Base-by-base conservation (phyloP, 2,329 filamentous ascomycete species). In the Sarocladium oryzae region DNA sequence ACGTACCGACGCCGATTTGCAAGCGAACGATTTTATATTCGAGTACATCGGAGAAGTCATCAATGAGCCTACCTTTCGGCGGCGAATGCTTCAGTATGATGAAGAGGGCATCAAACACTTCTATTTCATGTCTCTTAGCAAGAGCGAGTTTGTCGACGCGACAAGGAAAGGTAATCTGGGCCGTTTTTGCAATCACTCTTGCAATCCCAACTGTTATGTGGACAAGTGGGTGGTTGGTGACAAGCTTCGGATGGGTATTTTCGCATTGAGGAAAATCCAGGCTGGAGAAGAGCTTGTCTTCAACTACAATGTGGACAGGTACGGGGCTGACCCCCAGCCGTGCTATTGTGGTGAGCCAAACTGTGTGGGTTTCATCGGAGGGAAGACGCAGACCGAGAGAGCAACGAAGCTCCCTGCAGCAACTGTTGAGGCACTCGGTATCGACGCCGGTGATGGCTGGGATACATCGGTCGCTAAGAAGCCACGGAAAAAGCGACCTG, bases 1-100 rank as follows among this genome's bases (percentile, higher is more conserved):
- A 53, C 88, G 93, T 52, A 82, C 91, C 52, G 86, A 97, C 68
- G 72, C 75, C 38, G 78, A 90, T 57, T 74, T 99, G 55, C 79
- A 85, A 56, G 76, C 88, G 20, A 84, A 95, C 64, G 89, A 96
- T 64, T 96, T 99, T 65, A 89, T 99, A 60, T 97, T 89, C 66
- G 93, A 99, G 71, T 99, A 99, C 68, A 92, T 99, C 60, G 93
- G 93, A 60, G 93, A 99, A 70, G 93, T 97, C 60, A 96, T 99
- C 66, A 92, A 95, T 61, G 92, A 99, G 69, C 79, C 82, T 26
- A 86, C 86, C 10, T 97, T 97, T 64, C 87, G 90, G 52, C 83
- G 84, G 53, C 89, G 93, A 55, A 96, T 95, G 84, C 74, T 89
- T 35, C 87, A 95, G 62, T 99, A 99, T 69, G 90, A 96, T 64